phyloP scores from a whole-genome alignment of 495 filamentous ascomycete genomes.

The Acidiella bohemica region DNA sequence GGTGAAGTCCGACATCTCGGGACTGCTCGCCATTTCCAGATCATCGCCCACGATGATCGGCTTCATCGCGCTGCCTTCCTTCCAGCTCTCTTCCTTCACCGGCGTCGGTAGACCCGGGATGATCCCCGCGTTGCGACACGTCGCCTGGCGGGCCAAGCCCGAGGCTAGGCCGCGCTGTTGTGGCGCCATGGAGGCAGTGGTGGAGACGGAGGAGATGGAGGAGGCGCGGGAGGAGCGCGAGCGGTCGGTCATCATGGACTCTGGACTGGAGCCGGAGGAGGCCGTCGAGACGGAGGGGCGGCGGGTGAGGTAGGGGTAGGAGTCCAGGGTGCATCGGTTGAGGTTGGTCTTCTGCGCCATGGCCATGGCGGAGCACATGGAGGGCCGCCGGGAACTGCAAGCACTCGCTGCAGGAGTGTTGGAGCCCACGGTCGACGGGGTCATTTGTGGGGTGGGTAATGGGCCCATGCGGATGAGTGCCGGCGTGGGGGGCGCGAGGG shows the following conservation, averaged over 20 bases:
- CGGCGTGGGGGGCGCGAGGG: constrained; percentile 27
- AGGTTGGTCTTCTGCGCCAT: constrained; percentile 48
- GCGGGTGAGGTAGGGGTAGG: constrained; percentile 25
- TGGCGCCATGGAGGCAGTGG: constrained; percentile 42
- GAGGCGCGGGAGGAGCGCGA: constrained; percentile 36
- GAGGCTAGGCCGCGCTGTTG: constrained; percentile 49
- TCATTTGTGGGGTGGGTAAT: constrained; percentile 66
- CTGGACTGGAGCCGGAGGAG: constrained; percentile 70
- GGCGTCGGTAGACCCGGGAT: constrained; percentile 24
- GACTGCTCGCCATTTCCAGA: constrained; percentile 10
- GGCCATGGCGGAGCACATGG: constrained; percentile 70
- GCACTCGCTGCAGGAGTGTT: constrained; percentile 87
- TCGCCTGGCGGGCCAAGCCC: constrained; percentile 72
- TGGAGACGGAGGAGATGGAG: constrained; percentile 38
- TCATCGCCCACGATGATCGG: constrained; percentile 14
- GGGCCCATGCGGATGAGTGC: constrained; percentile 47
- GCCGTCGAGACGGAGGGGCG: constrained; percentile 54
- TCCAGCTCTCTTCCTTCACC: constrained; percentile 15
- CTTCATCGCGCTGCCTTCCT: constrained; percentile 20
- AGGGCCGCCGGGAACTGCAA: constrained; percentile 41
- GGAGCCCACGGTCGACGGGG: constrained; percentile 58
- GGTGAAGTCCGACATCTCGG: constrained; percentile 11
- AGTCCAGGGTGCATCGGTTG: constrained; percentile 25
- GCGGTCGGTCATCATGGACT: constrained; percentile 84
- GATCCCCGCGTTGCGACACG: constrained; percentile 58